phyloP scores from a whole-genome alignment of 2,329 filamentous ascomycete genomes.

The Aspergillus awamori region DNA sequence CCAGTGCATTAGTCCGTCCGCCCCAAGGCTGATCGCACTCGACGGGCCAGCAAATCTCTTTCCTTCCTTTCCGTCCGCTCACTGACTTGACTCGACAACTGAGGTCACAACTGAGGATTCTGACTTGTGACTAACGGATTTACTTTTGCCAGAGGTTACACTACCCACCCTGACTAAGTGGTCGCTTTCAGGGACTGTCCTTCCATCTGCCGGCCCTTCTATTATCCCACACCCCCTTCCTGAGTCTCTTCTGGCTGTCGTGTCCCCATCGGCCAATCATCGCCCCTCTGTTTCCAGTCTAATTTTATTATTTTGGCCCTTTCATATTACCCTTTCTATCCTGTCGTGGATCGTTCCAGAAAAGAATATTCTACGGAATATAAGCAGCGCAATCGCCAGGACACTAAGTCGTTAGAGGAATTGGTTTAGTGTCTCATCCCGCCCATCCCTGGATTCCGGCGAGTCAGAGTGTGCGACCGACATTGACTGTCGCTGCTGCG shows the following conservation, averaged over 20 bases:
- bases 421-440: constrained; percentile 10
- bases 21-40: constrained; percentile 21
- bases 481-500: constrained; percentile 6
- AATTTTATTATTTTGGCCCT: constrained; percentile 5
- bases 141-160: background rate
- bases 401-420: constrained; percentile 10
- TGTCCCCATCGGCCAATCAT: constrained; percentile 10
- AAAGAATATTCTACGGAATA: constrained; percentile 5
- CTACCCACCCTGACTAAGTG: background rate
- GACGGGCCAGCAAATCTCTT: constrained; percentile 23
- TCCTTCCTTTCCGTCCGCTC: constrained; percentile 10
- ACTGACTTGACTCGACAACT: constrained; percentile 4
- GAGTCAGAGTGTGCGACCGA: constrained; percentile 15
- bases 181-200: background rate
- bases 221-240: background rate
- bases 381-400: constrained; percentile 7
- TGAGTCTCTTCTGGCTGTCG: constrained; percentile 2
- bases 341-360: constrained; percentile 17
- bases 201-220: background rate
- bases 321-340: constrained; percentile 7
- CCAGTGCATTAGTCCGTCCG: constrained; percentile 20
- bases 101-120: background rate
- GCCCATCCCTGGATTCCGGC: constrained; percentile 19
- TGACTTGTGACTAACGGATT: constrained; percentile 10
- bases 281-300: constrained; percentile 12